Evolutionary conservation across 164 flowering plant species (phyloP).

Genomic region (Macadamia tetraphylla): DNA sequence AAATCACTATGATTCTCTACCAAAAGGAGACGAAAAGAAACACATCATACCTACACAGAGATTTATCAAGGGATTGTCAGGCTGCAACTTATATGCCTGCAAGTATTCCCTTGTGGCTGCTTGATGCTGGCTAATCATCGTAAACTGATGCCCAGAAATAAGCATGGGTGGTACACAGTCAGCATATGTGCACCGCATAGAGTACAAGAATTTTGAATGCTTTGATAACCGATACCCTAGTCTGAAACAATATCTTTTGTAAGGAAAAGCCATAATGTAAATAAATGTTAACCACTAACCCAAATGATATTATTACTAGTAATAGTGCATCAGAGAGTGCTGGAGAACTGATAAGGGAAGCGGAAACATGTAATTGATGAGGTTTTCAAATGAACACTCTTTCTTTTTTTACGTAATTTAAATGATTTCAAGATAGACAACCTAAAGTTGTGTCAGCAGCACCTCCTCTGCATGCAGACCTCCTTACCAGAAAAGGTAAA

Average conservation of each 20-base stretch:
- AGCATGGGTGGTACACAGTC: conserved; percentile 67
- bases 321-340: background rate
- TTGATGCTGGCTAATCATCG: conserved; percentile 65
- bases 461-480: background rate
- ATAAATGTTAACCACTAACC: background rate
- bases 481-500: no score
- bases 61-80: conserved; percentile 79
- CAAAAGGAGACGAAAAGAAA: background rate
- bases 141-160: conserved; percentile 70
- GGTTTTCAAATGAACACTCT: background rate
- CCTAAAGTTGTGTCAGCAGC: background rate
- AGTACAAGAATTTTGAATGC: conserved; percentile 57
- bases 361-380: background rate
- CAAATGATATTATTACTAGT: no score
- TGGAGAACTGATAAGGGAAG: background rate
- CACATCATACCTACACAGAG: conserved; percentile 65
- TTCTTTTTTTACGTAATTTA: background rate
- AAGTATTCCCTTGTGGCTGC: conserved; percentile 82
- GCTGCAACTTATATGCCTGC: conserved; percentile 71
- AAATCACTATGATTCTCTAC: background rate
- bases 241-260: conserved; percentile 18
- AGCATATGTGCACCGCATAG: conserved; percentile 39
- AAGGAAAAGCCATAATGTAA: background rate
- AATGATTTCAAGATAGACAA: background rate
- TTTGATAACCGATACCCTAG: conserved; percentile 40